Evolutionary conservation across 371 early-diverging fungal genomes (phyloP).

Genomic region (Funneliformis caledonium): DNA sequence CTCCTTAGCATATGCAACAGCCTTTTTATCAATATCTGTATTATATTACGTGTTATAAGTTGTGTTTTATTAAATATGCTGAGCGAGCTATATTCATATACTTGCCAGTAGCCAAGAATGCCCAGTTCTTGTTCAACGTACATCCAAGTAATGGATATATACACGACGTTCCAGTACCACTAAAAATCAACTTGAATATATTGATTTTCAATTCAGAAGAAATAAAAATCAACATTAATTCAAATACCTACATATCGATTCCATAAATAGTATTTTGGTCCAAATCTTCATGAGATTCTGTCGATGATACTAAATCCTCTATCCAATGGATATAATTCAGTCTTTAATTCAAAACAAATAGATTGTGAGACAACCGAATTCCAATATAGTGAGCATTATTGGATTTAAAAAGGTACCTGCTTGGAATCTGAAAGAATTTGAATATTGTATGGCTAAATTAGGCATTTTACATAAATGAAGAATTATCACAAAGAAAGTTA

Average conservation of each 20-base stretch:
- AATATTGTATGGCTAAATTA: neutral
- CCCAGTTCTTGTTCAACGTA: constrained; percentile 52
- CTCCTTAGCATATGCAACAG: constrained; percentile 56
- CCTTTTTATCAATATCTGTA: constrained; percentile 59
- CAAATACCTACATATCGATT: constrained; percentile 62
- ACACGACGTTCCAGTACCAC: constrained; percentile 78
- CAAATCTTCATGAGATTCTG: constrained; percentile 2
- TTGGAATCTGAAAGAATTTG: constrained; percentile 52
- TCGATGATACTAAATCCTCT: constrained; percentile 59
- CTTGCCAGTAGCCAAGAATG: constrained; percentile 63
- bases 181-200: constrained; percentile 38
- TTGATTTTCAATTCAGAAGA: neutral
- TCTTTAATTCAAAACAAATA: constrained; percentile 43
- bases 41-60: neutral
- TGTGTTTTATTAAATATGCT: neutral
- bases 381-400: neutral
- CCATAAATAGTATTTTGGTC: constrained; percentile 45
- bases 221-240: neutral
- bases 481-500: neutral
- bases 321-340: constrained; percentile 72
- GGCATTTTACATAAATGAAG: neutral
- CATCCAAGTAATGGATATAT: constrained; percentile 76
- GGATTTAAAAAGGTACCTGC: constrained; percentile 43
- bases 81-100: neutral
- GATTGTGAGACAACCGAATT: neutral